Conservation (phyloP, 352 stramenopile genomes). For the Globisporangium mamillatum region DNA sequence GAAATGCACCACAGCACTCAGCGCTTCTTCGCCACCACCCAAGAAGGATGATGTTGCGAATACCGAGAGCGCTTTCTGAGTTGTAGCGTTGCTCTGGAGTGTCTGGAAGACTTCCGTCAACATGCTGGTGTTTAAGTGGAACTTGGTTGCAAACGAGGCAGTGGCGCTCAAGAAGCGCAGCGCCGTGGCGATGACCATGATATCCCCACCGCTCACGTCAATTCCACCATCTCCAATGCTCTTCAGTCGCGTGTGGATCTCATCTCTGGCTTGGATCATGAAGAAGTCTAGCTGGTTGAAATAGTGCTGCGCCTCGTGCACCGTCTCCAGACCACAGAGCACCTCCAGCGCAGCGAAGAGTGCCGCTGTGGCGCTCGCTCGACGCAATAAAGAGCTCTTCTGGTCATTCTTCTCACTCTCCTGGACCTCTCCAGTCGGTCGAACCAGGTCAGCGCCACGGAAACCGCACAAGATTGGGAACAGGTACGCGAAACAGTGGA, state of each 20-base stretch:
- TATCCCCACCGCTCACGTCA: neutral
- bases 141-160: constrained; percentile 43
- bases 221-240: neutral
- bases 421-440: neutral
- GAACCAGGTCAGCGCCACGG: constrained; percentile 18
- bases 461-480: constrained; percentile 56
- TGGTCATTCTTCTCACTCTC: neutral
- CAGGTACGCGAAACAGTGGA: constrained; percentile 67
- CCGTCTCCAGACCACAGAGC: constrained; percentile 37
- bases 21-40: constrained; percentile 16
- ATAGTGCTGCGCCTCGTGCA: constrained; percentile 62
- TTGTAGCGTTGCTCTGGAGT: constrained; percentile 17
- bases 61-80: neutral
- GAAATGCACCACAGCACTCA: constrained; percentile 34
- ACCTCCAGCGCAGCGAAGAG: constrained; percentile 49
- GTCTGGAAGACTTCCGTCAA: constrained; percentile 32
- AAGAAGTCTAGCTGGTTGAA: constrained; percentile 63
- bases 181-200: constrained; percentile 27
- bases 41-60: neutral
- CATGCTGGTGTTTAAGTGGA: constrained; percentile 37
- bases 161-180: constrained; percentile 50
- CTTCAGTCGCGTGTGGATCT: constrained; percentile 15
- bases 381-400: neutral
- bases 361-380: constrained; percentile 17
- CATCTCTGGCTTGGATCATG: constrained; percentile 32